Evolutionary conservation across 2,329 filamentous ascomycete genomes (phyloP).

Genomic region (Colletotrichum cuscutae): DNA sequence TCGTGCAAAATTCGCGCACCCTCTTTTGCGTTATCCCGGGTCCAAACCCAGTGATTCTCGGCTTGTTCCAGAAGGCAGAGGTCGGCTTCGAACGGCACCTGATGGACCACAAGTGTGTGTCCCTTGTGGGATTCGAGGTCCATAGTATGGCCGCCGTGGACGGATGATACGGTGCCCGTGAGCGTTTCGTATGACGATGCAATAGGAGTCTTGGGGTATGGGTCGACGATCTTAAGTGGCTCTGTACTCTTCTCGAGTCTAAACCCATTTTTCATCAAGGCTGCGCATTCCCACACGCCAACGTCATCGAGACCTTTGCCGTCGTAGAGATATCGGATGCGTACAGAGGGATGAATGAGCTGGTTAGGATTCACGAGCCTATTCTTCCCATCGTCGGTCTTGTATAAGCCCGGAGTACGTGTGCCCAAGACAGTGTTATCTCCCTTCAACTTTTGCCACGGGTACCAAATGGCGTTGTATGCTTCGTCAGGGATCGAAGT

Average conservation of each 20-base stretch:
- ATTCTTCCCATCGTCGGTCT: constrained; percentile 24
- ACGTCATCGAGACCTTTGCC: constrained; percentile 43
- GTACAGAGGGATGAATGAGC: constrained; percentile 44
- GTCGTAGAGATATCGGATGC: constrained; percentile 44
- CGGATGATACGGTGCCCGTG: constrained; percentile 15
- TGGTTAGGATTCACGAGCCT: constrained; percentile 37
- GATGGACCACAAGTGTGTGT: constrained; percentile 21
- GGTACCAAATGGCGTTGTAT: constrained; percentile 13
- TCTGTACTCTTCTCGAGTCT: constrained; percentile 8
- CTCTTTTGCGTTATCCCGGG: background rate
- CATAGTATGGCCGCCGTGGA: background rate
- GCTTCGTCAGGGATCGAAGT: constrained; percentile 24
- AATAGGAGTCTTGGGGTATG: background rate
- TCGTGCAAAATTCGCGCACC: constrained; percentile 17
- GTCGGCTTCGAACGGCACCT: constrained; percentile 35
- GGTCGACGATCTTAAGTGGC: background rate
- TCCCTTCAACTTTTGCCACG: constrained; percentile 9
- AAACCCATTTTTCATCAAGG: constrained; percentile 34
- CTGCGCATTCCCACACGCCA: constrained; percentile 38
- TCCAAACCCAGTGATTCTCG: constrained; percentile 31
- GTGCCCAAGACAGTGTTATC: constrained; percentile 14
- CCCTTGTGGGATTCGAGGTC: background rate
- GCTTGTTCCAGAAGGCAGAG: constrained; percentile 26
- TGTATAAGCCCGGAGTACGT: constrained; percentile 41
- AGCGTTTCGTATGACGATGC: constrained; percentile 28